Percentiles rank a stretch among this genome's conserved stretches.
These are phyloP conservation scores for Phytophthora citricola DNA, from an alignment of 352 stramenopile genomes.

Conservation along the genomic window DNA sequence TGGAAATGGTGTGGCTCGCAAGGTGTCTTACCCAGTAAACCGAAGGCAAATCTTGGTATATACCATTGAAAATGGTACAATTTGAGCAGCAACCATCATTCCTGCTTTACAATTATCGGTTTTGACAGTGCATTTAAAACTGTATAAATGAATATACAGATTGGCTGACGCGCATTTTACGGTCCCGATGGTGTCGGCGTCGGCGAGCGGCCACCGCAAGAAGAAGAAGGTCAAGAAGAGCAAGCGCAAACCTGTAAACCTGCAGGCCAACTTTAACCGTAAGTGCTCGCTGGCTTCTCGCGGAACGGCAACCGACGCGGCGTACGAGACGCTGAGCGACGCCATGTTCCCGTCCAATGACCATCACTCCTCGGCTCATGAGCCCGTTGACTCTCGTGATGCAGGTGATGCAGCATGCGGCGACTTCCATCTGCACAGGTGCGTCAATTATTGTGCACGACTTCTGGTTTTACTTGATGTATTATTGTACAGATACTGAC, in stretches of 20 bases:
- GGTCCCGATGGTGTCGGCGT: constrained; percentile 64
- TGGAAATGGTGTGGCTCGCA: constrained; percentile 33
- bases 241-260: constrained; percentile 86
- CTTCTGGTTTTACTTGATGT: constrained; percentile 3
- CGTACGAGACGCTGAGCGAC: constrained; percentile 50
- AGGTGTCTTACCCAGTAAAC: constrained; percentile 22
- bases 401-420: constrained; percentile 64
- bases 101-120: constrained; percentile 8
- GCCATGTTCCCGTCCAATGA: constrained; percentile 85
- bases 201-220: constrained; percentile 49
- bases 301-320: background rate
- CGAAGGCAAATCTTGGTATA: too few relatives aligned
- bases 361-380: constrained; percentile 36
- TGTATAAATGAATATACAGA: constrained; percentile 12
- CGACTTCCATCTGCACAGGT: constrained; percentile 91
- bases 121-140: background rate
- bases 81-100: constrained; percentile 15
- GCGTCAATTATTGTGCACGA: constrained; percentile 10
- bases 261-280: constrained; percentile 86
- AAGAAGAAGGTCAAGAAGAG: constrained; percentile 83
- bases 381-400: constrained; percentile 41
- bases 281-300: constrained; percentile 58
- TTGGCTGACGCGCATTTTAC: constrained; percentile 11
- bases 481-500: constrained; percentile 5
- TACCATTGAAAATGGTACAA: constrained; percentile 5